These are phyloP conservation scores for Agrocybe chaxingu DNA, from an alignment of 768 basidiomycete genomes.

Conservation along the genomic window DNA sequence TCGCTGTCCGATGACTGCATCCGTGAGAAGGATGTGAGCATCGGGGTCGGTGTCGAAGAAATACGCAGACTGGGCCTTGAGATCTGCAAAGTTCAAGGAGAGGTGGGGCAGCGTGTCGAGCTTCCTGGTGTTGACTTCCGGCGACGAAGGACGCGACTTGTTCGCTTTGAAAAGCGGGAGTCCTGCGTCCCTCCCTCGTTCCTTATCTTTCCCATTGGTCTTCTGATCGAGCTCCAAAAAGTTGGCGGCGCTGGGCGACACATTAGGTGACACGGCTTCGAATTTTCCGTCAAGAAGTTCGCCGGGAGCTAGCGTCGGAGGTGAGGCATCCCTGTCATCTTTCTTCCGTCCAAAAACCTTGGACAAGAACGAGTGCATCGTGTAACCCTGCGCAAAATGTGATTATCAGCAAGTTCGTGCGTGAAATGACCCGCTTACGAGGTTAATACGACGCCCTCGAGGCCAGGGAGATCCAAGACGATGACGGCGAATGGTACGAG, in stretches of 20 bases:
- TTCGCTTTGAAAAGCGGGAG: slow-evolving; percentile 50
- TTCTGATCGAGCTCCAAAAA: slow-evolving; percentile 34
- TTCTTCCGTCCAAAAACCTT: slow-evolving; percentile 78
- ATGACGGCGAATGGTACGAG: slow-evolving; percentile 9
- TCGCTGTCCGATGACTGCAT: slow-evolving; percentile 53
- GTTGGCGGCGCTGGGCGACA: slow-evolving; percentile 35
- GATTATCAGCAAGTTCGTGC: neutral
- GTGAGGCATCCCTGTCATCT: slow-evolving; percentile 48
- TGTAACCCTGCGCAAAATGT: slow-evolving; percentile 24
- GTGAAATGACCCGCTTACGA: slow-evolving; percentile 13
- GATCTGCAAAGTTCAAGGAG: slow-evolving; percentile 57
- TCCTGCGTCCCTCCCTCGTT: slow-evolving; percentile 30
- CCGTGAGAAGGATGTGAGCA: slow-evolving; percentile 41
- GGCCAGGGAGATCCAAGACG: slow-evolving; percentile 12
- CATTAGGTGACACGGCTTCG: slow-evolving; percentile 58
- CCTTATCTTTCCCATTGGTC: slow-evolving; percentile 22
- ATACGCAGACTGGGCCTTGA: slow-evolving; percentile 47
- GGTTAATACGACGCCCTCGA: slow-evolving; percentile 16
- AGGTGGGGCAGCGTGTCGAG: slow-evolving; percentile 47
- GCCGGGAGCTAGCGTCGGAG: slow-evolving; percentile 26
- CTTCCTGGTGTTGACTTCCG: slow-evolving; percentile 32
- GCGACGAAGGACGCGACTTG: slow-evolving; percentile 34
- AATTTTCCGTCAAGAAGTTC: slow-evolving; percentile 72
- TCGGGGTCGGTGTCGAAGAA: slow-evolving; percentile 62
- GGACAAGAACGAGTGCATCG: slow-evolving; percentile 69